Evolutionary conservation across 2,329 filamentous ascomycete genomes (phyloP), one percentile per base, ranked within the genome.

Genomic region (Canariomyces notabilis): DNA sequence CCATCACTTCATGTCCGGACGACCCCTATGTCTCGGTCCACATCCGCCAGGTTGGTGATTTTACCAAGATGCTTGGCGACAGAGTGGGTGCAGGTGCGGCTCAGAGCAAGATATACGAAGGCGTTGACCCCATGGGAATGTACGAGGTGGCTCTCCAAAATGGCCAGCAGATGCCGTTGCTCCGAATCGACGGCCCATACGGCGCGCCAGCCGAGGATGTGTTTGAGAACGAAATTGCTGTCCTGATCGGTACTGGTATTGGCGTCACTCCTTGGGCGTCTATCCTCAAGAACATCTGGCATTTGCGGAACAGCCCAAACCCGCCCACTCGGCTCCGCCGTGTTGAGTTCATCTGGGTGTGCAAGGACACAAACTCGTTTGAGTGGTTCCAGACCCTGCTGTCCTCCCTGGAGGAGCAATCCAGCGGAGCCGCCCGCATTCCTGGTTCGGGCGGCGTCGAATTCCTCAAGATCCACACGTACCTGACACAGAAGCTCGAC

Each of bases 331-430:
- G 91, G 62, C 83, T 98, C 37, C 87, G 89, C 49, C 85, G 93
- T 65, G 91, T 98, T 23, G 93, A 98, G 67, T 98, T 98, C 69
- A 94, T 98, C 72, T 98, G 93, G 93, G 85, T 97, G 42, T 96
- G 91, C 77, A 93, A 87, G 66, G 90, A 96, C 62, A 95, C 90
- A 0, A 86, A 80, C 26, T 95, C 90, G 0, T 98, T 98, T 61
- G 93, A 97, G 70, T 98, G 93, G 93, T 97, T 98, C 75, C 93
- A 98, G 65, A 89, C 87, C 1, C 81, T 98, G 1, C 79, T 98
- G 14, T 87, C 87, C 0, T 94, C 88, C 0, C 84, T 98, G 18
- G 93, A 98, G 68, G 76, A 83, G 29, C 93, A 98, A 64, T 90
- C 85, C 40, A 76, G 80, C 49, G 78, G 83, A 59, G 82, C 81